Evolutionary conservation across 169 alveolate species (phyloP).

Genomic region (Amoebophrya sp.): DNA sequence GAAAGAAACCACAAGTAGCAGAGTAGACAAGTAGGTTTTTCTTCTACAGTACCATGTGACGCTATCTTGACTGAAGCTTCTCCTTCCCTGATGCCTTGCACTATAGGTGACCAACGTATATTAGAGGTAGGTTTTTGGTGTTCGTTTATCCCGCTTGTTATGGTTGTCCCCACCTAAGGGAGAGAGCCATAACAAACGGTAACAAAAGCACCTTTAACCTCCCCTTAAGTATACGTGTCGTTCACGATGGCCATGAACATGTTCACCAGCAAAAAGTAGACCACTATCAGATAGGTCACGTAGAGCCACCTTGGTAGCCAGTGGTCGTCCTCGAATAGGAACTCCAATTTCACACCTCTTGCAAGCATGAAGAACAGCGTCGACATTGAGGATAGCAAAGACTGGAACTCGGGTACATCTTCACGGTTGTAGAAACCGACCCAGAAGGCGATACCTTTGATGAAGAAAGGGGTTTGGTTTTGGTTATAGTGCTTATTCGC

Average conservation of each 20-base stretch:
- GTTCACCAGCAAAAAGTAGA: not conserved
- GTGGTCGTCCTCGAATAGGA: conserved; percentile 1
- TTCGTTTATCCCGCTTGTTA: too few species aligned
- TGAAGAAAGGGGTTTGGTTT: too few species aligned
- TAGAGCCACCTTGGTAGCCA: not conserved
- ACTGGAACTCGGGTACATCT: conserved; percentile 15
- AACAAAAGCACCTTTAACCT: too few species aligned
- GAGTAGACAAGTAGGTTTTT: too few species aligned
- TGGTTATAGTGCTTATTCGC: too few species aligned
- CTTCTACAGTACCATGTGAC: not conserved
- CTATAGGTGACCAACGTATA: not conserved
- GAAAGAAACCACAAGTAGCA: too few species aligned
- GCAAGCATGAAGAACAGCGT: not conserved
- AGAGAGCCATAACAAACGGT: too few species aligned
- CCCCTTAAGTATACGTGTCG: not conserved
- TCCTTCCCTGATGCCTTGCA: not conserved
- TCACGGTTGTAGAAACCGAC: conserved; percentile 11
- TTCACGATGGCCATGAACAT: conserved; percentile 16
- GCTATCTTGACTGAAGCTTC: not conserved
- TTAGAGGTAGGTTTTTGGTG: too few species aligned
- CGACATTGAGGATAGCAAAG: not conserved
- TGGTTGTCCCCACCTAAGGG: too few species aligned
- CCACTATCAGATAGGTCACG: conserved; percentile 9
- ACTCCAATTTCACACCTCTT: not conserved
- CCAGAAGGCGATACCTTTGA: conserved; percentile 18